These are phyloP conservation scores for Urochloa ruziziensis DNA, from an alignment of 176 grass and related monocot genomes.

Conservation along the genomic window DNA sequence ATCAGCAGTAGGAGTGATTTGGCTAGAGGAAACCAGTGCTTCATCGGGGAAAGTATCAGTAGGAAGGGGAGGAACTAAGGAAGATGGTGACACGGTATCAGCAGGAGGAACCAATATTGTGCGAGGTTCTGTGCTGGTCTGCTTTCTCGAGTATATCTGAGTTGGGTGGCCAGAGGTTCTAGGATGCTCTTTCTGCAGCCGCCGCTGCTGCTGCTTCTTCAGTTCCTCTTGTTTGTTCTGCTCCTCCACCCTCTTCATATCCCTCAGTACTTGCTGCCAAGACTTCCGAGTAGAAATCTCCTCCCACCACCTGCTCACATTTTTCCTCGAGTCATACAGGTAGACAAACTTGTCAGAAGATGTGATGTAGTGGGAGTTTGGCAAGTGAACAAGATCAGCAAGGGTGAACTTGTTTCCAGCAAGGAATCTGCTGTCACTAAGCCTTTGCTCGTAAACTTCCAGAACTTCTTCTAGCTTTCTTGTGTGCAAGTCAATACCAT, in stretches of 20 bases:
- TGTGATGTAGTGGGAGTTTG: conserved; percentile 71
- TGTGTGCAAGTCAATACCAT: conserved; percentile 37
- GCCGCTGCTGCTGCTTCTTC: conserved; percentile 36
- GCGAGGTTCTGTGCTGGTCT: conserved; percentile 11
- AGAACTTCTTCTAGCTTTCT: conserved; percentile 66
- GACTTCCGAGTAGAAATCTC: conserved; percentile 44
- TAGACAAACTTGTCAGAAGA: conserved; percentile 48
- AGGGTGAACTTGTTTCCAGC: conserved; percentile 79
- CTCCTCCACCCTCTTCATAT: conserved; percentile 34
- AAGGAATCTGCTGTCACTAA: conserved; percentile 64
- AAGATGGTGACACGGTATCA: neutral
- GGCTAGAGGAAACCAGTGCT: conserved; percentile 12
- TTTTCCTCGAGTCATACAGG: conserved; percentile 76
- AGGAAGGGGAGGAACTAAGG: neutral
- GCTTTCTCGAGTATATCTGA: conserved; percentile 13
- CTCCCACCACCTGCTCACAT: conserved; percentile 86
- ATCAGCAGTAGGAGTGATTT: conserved; percentile 5
- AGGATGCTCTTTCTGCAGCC: conserved; percentile 20
- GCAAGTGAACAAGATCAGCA: conserved; percentile 78
- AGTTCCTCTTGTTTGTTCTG: conserved; percentile 29
- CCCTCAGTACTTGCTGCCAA: conserved; percentile 55
- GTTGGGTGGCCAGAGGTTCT: neutral
- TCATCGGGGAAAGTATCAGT: neutral
- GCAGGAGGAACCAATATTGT: conserved; percentile 39
- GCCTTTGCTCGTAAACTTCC: conserved; percentile 84